Evolutionary conservation across 768 basidiomycete genomes (phyloP).

Genomic region (Termitomyces sp.): DNA sequence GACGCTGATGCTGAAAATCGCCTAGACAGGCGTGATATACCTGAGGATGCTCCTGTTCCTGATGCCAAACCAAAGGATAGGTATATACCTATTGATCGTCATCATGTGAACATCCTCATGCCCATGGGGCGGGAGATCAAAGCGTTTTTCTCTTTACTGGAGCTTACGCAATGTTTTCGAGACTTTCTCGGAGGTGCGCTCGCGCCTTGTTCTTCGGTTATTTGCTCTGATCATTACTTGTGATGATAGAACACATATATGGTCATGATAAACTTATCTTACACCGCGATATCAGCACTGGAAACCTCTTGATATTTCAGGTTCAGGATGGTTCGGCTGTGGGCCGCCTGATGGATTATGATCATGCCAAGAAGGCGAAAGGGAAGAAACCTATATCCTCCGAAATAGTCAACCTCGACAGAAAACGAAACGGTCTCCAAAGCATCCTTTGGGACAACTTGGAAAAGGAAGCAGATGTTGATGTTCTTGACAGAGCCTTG

Average conservation of each 20-base stretch:
- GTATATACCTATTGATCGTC: background rate
- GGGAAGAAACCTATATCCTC: too few species aligned
- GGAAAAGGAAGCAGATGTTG: background rate
- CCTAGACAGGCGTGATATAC: background rate
- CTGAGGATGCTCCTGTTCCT: too few species aligned
- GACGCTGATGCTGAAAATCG: background rate
- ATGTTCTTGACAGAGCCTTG: background rate
- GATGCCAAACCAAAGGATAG: too few species aligned
- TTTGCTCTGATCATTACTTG: background rate
- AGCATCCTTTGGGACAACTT: too few species aligned
- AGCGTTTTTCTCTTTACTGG: background rate
- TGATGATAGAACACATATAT: background rate
- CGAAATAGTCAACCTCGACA: too few species aligned
- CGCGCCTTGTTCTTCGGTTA: background rate
- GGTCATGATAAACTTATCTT: background rate
- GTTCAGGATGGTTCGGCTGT: background rate
- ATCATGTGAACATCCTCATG: background rate
- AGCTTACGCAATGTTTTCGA: background rate
- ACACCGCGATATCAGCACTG: conserved; percentile 1
- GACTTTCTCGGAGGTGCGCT: background rate
- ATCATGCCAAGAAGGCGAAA: too few species aligned
- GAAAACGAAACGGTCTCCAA: background rate
- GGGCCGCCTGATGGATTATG: background rate
- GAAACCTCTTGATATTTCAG: conserved; percentile 4
- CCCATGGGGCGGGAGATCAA: background rate